Conservation (phyloP, 2,329 filamentous ascomycete species). For the Hysterium pulicare region DNA sequence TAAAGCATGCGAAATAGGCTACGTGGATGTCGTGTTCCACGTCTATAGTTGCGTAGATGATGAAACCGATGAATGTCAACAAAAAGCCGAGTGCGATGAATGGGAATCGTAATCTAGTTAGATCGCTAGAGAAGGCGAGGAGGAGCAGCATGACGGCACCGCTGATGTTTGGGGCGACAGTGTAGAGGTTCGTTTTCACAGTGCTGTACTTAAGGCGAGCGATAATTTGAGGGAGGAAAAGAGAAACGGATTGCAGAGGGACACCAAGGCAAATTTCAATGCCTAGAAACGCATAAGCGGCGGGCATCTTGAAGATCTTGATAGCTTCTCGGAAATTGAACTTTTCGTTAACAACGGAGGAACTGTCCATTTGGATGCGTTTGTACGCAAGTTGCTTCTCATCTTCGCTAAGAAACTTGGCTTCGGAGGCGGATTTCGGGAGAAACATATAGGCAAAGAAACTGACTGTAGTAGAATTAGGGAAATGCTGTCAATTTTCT, state of each 20-base stretch:
- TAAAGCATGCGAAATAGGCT: constrained; percentile 73
- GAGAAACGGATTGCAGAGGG: constrained; percentile 54
- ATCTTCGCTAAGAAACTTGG: constrained; percentile 61
- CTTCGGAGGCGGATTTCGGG: constrained; percentile 61
- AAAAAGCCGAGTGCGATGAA: constrained; percentile 72
- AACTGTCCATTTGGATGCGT: constrained; percentile 73
- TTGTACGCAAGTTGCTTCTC: constrained; percentile 67
- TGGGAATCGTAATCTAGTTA: constrained; percentile 63
- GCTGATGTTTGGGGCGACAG: constrained; percentile 73
- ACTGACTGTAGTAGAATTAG: constrained; percentile 32
- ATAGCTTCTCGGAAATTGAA: constrained; percentile 53
- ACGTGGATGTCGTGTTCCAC: constrained; percentile 59
- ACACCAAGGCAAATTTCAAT: constrained; percentile 61
- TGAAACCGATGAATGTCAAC: constrained; percentile 73
- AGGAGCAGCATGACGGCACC: constrained; percentile 71
- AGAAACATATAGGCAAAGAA: constrained; percentile 68
- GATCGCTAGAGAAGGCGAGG: constrained; percentile 69
- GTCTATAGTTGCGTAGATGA: constrained; percentile 71
- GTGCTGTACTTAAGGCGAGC: constrained; percentile 50
- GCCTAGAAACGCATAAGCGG: constrained; percentile 52
- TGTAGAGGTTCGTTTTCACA: constrained; percentile 75
- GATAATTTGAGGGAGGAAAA: constrained; percentile 60
- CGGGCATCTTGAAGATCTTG: constrained; percentile 52
- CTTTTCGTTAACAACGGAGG: constrained; percentile 58
- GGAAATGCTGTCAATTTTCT: constrained; percentile 1